A percentile compares a stretch with the other conserved stretches of the same genome.
Evolutionary conservation across 2,329 filamentous ascomycete species (phyloP).

Genomic region (Paraphoma chrysanthemicola): DNA sequence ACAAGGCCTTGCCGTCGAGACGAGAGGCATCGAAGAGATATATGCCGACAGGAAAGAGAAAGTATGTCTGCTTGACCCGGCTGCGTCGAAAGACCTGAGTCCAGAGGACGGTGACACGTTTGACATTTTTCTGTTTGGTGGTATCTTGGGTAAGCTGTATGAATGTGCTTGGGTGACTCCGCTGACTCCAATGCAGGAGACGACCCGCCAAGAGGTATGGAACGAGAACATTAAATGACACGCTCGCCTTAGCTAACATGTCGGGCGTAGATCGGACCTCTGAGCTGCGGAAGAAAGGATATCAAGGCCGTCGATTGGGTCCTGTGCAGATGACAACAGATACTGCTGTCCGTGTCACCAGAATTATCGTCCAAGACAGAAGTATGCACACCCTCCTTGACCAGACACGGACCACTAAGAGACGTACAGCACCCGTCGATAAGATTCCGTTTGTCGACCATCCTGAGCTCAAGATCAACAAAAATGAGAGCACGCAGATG

Average conservation of each 20-base stretch:
- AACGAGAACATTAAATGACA: not conserved
- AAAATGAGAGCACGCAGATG: slow-evolving; percentile 96
- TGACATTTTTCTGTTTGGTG: slow-evolving; percentile 93
- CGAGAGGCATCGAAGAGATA: slow-evolving; percentile 80
- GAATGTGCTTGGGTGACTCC: not conserved
- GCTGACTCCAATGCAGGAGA: slow-evolving; percentile 67
- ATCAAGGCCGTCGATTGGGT: slow-evolving; percentile 83
- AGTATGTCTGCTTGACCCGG: slow-evolving; percentile 89
- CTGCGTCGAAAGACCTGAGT: slow-evolving; percentile 78
- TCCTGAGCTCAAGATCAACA: slow-evolving; percentile 87
- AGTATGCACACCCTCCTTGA: slow-evolving; percentile 61
- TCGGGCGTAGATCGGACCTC: slow-evolving; percentile 78
- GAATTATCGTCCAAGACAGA: slow-evolving; percentile 84
- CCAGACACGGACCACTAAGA: slow-evolving; percentile 20
- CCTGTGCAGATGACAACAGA: slow-evolving; percentile 98
- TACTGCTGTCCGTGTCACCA: slow-evolving; percentile 91
- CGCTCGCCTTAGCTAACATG: not conserved
- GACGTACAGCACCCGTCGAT: slow-evolving; percentile 71
- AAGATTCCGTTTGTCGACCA: slow-evolving; percentile 84
- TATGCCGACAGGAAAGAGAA: slow-evolving; percentile 74
- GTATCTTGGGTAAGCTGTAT: slow-evolving; percentile 77
- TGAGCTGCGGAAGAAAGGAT: slow-evolving; percentile 94
- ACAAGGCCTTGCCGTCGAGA: slow-evolving; percentile 74
- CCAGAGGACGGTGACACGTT: slow-evolving; percentile 85
- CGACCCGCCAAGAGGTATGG: slow-evolving; percentile 86